Base-by-base conservation (phyloP, 345 rosid species). In the Firmiana major region DNA sequence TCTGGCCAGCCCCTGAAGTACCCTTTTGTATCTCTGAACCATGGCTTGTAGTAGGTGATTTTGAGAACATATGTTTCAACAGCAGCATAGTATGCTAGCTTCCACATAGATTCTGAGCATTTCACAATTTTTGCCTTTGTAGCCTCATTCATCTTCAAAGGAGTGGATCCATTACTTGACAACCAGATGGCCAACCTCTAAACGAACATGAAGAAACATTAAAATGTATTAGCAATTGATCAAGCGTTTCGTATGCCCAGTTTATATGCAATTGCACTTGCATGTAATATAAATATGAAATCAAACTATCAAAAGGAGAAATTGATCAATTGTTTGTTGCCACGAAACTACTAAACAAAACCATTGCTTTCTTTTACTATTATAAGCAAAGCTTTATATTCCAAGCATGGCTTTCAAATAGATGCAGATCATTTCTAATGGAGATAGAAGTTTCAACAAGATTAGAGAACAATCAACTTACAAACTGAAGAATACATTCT, bases 21-120 rank as follows among this genome's bases (percentile, higher is more conserved):
- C 66, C 74, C 85, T 62, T 84, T 85, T 2, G 88, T 78, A 85
- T 94, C 90, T 71, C 68, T 84, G 71, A 89, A 85, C 99, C 99
- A 97, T 9, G 97, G 92, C 83, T 94, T 92, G 4, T 85, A 26
- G 48, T 72, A 92, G 60, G 81, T 54, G 74, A 86, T 82, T 16
- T 79, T 83, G 79, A 97, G 89, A 83, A 91, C 76, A 73, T 81
- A 94, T 0, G 82, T 54, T 83, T 97, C 97, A 75, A 90, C 88
- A 62, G 79, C 73, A 60, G 89, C 94, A 76, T 88, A 97, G 81
- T 90, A 94, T 73, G 87, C 75, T 26, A 97, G 75, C 78, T 92
- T 97, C 98, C 99, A 97, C 89, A 97, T 64, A 17, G 99, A 97
- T 65, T 94, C 99, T 9, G 92, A 87, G 83, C 93, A 88, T 83